Evolutionary conservation across 2,329 filamentous ascomycete genomes (phyloP), one percentile per base, ranked within the genome.

Genomic region (Diplocarpon mali): DNA sequence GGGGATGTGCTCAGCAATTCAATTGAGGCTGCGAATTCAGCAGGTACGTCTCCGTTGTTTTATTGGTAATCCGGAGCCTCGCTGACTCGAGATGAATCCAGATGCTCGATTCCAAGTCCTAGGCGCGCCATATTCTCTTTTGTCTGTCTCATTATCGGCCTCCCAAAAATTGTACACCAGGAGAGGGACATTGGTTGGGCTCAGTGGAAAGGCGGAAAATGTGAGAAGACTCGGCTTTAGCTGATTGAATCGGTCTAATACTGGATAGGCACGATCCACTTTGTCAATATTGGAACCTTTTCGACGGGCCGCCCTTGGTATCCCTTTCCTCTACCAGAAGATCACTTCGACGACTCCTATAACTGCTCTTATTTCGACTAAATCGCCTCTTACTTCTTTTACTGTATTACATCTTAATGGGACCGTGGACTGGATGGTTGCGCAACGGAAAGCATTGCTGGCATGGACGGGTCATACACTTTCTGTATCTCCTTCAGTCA

Each of bases 401-500:
- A 80, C 85, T 11, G 78, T 94, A 7, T 73, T 98, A 20, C 84
- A 90, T 61, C 76, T 98, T 40, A 88, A 98, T 68, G 92, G 92
- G 46, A 87, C 88, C 4, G 81, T 88, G 46, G 92, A 98, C 67
- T 98, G 92, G 90, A 85, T 95, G 71, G 70, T 98, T 8, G 76
- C 86, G 6, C 89, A 96, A 62, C 76, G 86, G 50, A 83, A 85
- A 53, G 88, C 88, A 1, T 71, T 98, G 42, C 72, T 96, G n/a
- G 92, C 92, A 44, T 98, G 92, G 92, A 95, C 90, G 0, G 92
- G 92, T 24, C 85, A 94, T 62, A 88, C 86, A 1, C 71, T 98
- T 44, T 71, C 72, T 13, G 73, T 92, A 36, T 80, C 78, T 30
- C 86, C 89, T 2, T 81, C 78, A 38, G 71, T 93, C 53, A 89